Evolutionary conservation across 129 eudicot species (phyloP), one percentile per base, ranked within the genome.

Genomic region (Pittosporum tobira): DNA sequence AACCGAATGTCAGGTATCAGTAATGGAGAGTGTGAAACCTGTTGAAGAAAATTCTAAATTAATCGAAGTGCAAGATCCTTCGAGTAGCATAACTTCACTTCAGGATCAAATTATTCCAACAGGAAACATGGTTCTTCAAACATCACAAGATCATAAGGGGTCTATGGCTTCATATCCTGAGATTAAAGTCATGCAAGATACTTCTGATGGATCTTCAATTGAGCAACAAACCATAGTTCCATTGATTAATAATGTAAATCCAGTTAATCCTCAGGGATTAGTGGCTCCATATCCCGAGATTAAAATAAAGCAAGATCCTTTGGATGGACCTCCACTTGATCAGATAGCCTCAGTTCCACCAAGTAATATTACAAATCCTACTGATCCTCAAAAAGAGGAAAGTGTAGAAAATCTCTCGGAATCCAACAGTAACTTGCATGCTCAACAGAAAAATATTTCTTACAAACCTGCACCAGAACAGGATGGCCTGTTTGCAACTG

Each of bases 121-220:
- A 9, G 53, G 30, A 22, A 42, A 42, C 27, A 43, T 48, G 51
- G 50, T 51, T 29, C 53, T 11, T 65, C 73, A 63, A 56, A 46
- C 44, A 49, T 25, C 27, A 21, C 56, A 52, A 44, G 24, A 57
- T 25, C n/a, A 56, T 30, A 36, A 31, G 22, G 56, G 25, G 25
- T 45, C 52, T 23, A 49, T 47, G 50, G 47, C 34, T 45, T 19
- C 48, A 56, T 38, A 62, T 40, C 61, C 76, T 16, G 65, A 66
- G 52, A 64, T 73, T 12, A 40, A 66, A 61, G 62, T 72, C 34
- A 31, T 48, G 46, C 48, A 51, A 18, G 54, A 63, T 69, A 50
- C 69, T 51, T 58, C 80, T 42, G 71, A 75, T 61, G 77, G 47
- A 63, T 63, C 73, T 65, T 50, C 71, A 58, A 50, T 54, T 23